Base-by-base conservation (phyloP, 1,284 basidiomycete species). In the Kalmanozyma brasiliensis region DNA sequence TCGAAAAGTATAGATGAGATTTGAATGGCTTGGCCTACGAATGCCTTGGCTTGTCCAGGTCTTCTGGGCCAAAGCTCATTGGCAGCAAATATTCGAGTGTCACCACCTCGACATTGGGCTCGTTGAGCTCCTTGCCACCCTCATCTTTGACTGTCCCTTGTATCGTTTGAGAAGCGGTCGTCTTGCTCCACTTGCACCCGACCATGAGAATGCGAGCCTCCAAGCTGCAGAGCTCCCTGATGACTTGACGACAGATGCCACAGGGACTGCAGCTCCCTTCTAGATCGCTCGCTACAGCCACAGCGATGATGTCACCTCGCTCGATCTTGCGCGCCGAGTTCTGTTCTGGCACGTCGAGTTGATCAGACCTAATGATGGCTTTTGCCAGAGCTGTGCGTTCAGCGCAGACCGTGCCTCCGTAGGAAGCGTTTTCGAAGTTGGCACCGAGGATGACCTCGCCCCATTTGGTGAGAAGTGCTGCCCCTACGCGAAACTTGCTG, bases 391-490 rank as follows among this genome's bases (percentile, higher is more conserved):
- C 77, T 3, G 79, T 69, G 22, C 80, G 67, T 60, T 82, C 80
- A 9, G 80, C 80, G 44, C 80, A 82, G 41, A 79, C 71, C 1
- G 73, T 73, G 8, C 66, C 79, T 90, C 93, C 91, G 79, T 93
- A 94, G 0, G 91, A 91, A 0, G 92, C 92, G 77, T 95, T 95
- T 84, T 96, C 93, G 58, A 95, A 86, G 78, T 94, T 95, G 34
- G 89, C 88, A 5, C 93, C 93, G 51, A 88, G 90, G 63, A 93
- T 86, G 35, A 94, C 87, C 13, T 85, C 83, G 1, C 91, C 92
- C 58, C 89, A 87, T 0, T 86, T 81, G 1, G 88, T 85, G 17
- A 94, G 83, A 11, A 95, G 84, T 0, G 92, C 90, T 0, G 93
- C 92, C 0, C 94, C 93, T 10, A 96, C 93, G 41, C 90, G 88